phyloP scores from a whole-genome alignment of 2,329 filamentous ascomycete species.

The Dactylellina drechsleri region DNA sequence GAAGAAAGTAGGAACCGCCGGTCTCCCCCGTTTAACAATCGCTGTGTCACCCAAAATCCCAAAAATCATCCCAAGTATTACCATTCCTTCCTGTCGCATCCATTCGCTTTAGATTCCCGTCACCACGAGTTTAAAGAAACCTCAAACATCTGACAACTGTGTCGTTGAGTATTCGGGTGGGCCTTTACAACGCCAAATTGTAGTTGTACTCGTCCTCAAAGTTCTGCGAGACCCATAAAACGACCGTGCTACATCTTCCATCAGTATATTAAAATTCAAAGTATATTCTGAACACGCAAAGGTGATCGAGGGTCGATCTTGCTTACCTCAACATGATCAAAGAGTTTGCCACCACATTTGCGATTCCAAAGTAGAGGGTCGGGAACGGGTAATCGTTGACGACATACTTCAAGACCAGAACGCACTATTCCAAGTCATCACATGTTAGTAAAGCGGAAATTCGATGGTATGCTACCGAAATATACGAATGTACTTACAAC shows the following conservation, averaged over 20 bases:
- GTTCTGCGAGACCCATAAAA: conserved; percentile 77
- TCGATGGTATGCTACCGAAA: not conserved
- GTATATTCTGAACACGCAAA: not conserved
- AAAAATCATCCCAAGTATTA: no score
- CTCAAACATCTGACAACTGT: no score
- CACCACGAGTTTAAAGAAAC: no score
- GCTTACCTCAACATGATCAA: conserved; percentile 74
- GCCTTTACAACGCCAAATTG: conserved; percentile 70
- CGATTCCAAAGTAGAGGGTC: conserved; percentile 74
- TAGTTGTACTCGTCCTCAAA: conserved; percentile 79
- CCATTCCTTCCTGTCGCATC: no score
- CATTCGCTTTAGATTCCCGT: no score
- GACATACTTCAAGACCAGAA: conserved; percentile 75
- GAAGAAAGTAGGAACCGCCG: no score
- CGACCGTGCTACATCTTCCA: conserved; percentile 66
- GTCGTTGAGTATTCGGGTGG: no score
- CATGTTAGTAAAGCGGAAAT: conserved; percentile 41
- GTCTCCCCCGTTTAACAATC: no score
- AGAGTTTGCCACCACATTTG: conserved; percentile 73
- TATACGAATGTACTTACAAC: conserved; percentile 64
- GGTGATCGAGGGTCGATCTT: not conserved
- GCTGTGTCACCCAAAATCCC: no score
- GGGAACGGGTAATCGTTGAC: conserved; percentile 70
- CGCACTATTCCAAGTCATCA: conserved; percentile 63
- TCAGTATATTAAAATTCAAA: conserved; percentile 19